Evolutionary conservation across 2,329 filamentous ascomycete species (phyloP).

Genomic region (Mycosphaerelloides madeirae): DNA sequence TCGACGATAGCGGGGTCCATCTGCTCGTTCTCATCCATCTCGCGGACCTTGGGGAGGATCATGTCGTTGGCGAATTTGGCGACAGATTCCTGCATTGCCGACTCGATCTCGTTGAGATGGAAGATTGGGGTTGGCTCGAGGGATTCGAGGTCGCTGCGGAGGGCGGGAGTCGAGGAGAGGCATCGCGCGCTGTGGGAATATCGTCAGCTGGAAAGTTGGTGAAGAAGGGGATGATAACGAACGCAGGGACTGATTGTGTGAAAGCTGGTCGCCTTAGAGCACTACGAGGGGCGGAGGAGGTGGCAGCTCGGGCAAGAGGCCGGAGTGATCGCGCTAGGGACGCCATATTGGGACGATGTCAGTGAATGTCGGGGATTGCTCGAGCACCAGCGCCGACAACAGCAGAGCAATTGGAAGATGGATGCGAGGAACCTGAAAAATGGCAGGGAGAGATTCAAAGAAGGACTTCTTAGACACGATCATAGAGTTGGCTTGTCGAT

Average conservation of each 20-base stretch:
- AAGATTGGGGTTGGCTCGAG: slow-evolving; percentile 88
- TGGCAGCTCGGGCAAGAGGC: slow-evolving; percentile 30
- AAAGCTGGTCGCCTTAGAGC: slow-evolving; percentile 15
- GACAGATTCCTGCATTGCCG: slow-evolving; percentile 83
- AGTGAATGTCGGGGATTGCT: not conserved
- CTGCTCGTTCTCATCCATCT: slow-evolving; percentile 93
- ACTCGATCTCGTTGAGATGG: slow-evolving; percentile 84
- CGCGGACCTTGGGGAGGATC: slow-evolving; percentile 83
- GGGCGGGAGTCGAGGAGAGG: slow-evolving; percentile 39
- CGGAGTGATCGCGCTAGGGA: slow-evolving; percentile 30
- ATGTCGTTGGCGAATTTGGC: slow-evolving; percentile 85
- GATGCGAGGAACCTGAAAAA: too few relatives aligned
- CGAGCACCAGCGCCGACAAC: too few relatives aligned
- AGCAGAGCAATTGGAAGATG: too few relatives aligned
- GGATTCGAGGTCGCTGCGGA: slow-evolving; percentile 59
- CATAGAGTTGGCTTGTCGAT: too few relatives aligned
- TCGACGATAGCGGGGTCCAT: slow-evolving; percentile 89
- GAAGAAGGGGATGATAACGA: not conserved
- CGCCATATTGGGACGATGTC: slow-evolving; percentile 21
- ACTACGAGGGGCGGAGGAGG: slow-evolving; percentile 18
- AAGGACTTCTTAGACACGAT: too few relatives aligned
- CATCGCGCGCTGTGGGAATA: slow-evolving; percentile 31
- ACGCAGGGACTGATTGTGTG: slow-evolving; percentile 15
- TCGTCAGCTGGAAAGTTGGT: not conserved
- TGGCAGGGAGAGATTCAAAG: too few relatives aligned